Percentiles rank a stretch among this genome's conserved stretches.
Conservation (phyloP, 257 asterid genomes). For the Petunia axillaris region DNA sequence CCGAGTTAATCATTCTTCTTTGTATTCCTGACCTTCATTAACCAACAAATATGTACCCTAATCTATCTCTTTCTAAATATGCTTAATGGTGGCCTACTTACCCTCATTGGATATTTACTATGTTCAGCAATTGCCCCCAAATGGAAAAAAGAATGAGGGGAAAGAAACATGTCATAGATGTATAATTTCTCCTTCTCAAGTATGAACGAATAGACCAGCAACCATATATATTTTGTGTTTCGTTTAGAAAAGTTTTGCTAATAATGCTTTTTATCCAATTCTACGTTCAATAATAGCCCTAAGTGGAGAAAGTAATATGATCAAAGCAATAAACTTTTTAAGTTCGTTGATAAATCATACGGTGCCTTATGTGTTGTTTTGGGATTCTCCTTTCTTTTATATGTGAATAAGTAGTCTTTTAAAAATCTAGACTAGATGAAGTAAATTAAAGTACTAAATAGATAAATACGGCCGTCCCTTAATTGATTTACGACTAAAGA, state of each 20-base stretch:
- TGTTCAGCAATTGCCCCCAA: not conserved
- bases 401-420: not conserved
- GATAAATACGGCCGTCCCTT: not conserved
- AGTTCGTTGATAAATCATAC: no score
- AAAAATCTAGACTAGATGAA: not conserved
- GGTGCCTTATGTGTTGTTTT: no score
- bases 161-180: not conserved
- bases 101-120: not conserved
- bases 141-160: not conserved
- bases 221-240: not conserved
- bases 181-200: not conserved
- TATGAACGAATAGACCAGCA: not conserved
- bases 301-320: not conserved
- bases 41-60: slow-evolving; percentile 13
- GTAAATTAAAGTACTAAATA: not conserved
- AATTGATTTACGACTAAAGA: not conserved
- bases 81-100: not conserved
- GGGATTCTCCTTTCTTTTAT: no score
- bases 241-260: not conserved
- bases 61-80: not conserved
- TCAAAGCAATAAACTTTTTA: not conserved
- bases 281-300: not conserved
- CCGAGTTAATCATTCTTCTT: slow-evolving; percentile 1
- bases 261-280: not conserved
- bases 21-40: not conserved